These are phyloP conservation scores for Scopulariopsis brevicaulis DNA, from an alignment of 2,329 filamentous ascomycete genomes.

Conservation along the genomic window DNA sequence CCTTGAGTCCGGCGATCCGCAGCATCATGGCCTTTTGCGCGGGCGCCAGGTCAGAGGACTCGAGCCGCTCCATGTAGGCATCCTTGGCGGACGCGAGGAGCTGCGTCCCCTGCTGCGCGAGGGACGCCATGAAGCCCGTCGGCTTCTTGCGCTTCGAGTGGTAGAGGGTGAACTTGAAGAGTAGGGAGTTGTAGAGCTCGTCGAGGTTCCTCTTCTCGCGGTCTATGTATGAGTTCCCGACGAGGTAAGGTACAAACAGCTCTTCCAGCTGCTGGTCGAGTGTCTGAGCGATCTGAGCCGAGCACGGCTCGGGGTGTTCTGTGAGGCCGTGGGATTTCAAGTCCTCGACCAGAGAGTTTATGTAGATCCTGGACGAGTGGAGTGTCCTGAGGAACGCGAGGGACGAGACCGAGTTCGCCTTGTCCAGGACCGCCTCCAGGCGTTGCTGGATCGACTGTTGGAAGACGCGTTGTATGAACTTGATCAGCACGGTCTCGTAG, in stretches of 20 bases:
- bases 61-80: slow-evolving; percentile 78
- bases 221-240: slow-evolving; percentile 60
- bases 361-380: slow-evolving; percentile 83
- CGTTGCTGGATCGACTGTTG: slow-evolving; percentile 97
- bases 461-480: slow-evolving; percentile 91
- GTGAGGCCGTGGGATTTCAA: slow-evolving; percentile 89
- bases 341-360: slow-evolving; percentile 79
- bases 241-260: slow-evolving; percentile 59
- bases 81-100: slow-evolving; percentile 80
- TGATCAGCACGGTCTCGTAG: slow-evolving; percentile 84
- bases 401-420: slow-evolving; percentile 83
- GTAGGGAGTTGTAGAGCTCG: slow-evolving; percentile 76
- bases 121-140: slow-evolving; percentile 82
- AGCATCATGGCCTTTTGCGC: slow-evolving; percentile 88
- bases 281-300: slow-evolving; percentile 70
- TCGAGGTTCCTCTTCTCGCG: slow-evolving; percentile 59
- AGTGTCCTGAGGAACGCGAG: slow-evolving; percentile 83
- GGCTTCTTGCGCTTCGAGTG: slow-evolving; percentile 84
- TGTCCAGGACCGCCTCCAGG: slow-evolving; percentile 89
- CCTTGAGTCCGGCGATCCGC: slow-evolving; percentile 74
- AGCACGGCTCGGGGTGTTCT: slow-evolving; percentile 86
- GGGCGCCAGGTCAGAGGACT: slow-evolving; percentile 76
- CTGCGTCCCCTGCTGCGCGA: slow-evolving; percentile 84
- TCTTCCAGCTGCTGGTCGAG: slow-evolving; percentile 67
- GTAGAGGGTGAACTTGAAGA: slow-evolving; percentile 96